Evolutionary conservation across 2,329 filamentous ascomycete species (phyloP), one percentile per base, ranked within the genome.

Genomic region (Ophiosphaerella narmari): DNA sequence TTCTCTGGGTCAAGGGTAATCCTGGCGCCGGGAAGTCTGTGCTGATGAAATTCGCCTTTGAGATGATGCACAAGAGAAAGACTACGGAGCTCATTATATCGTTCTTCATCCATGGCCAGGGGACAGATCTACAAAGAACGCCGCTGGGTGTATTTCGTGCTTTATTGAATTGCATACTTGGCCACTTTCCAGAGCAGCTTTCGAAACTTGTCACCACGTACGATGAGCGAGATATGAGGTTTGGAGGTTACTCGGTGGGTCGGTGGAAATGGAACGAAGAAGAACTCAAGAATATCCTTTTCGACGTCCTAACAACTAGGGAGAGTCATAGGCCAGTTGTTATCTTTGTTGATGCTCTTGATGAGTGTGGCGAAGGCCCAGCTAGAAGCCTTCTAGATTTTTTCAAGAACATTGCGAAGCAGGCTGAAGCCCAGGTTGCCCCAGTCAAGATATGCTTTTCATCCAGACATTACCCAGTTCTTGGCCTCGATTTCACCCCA

Each of bases 381-480:
- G 53, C 50, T 13, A 56, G 42, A 39, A 50, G 24, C 16, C 47
- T 56, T 21, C 12, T 56, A 47, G 36, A 32, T 32, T 50, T 47
- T 31, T 53, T 56, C 32, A 41, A 42, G 39, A 41, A 45, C n/a
- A 21, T 55, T 8, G 35, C 32, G 6, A 8, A 31, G 4, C n/a
- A 54, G 0, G 66, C 70, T 1, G 41, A 57, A 0, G 29, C 57
- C 2, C 43, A 32, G 0, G 33, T 46, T 0, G 24, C 55, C 0
- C 6, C 23, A 0, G 50, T 81, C 0, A 64, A 48, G 0, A 56
- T 78, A 0, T 80, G 76, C 44, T 73, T 82, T 1, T 78, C 79
- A 0, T 81, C 79, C 39, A 70, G 80, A 0, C 76, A 79, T 26
- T 81, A 80, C 16, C 78, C 78, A 0, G 54, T 74, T 8, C 74